phyloP scores from a whole-genome alignment of 2,329 filamentous ascomycete genomes.

The Verruconis gallopava region DNA sequence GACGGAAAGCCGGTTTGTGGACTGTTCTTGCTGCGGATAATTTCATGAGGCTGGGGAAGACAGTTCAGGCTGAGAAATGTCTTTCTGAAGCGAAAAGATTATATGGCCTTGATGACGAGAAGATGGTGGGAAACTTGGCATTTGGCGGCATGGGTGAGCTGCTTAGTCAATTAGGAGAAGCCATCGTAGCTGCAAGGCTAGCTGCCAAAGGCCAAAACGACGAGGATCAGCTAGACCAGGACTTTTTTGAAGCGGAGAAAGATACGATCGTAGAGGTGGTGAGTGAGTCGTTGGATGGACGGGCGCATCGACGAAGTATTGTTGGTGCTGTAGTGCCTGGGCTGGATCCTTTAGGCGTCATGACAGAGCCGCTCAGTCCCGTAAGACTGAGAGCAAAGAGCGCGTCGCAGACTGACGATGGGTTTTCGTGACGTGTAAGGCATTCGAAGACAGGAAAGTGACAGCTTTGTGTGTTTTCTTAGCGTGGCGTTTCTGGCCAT shows the following conservation, averaged over 20 bases:
- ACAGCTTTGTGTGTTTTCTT: too few species aligned
- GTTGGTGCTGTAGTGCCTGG: conserved; percentile 17
- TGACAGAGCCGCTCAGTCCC: conserved; percentile 8
- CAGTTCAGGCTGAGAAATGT: conserved; percentile 64
- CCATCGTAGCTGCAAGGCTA: conserved; percentile 34
- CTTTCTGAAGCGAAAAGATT: conserved; percentile 53
- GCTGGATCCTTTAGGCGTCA: conserved; percentile 2
- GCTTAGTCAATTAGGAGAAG: conserved; percentile 54
- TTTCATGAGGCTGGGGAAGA: conserved; percentile 69
- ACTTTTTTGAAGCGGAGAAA: conserved; percentile 9
- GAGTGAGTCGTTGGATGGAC: conserved; percentile 23
- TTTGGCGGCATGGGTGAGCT: conserved; percentile 47
- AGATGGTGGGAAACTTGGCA: conserved; percentile 21
- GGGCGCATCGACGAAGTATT: conserved; percentile 31
- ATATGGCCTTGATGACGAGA: conserved; percentile 33
- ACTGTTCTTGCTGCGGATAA: conserved; percentile 68
- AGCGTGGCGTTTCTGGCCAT: neutral
- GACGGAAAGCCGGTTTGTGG: conserved; percentile 79
- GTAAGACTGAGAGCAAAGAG: neutral
- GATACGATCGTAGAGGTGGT: conserved; percentile 14
- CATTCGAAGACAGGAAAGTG: too few species aligned
- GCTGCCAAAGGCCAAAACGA: conserved; percentile 16
- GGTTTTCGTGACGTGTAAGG: conserved; percentile 2
- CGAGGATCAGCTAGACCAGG: conserved; percentile 28
- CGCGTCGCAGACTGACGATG: neutral